Evolutionary conservation across 768 basidiomycete genomes (phyloP).

Genomic region (Dictyophora rubrovolvata): DNA sequence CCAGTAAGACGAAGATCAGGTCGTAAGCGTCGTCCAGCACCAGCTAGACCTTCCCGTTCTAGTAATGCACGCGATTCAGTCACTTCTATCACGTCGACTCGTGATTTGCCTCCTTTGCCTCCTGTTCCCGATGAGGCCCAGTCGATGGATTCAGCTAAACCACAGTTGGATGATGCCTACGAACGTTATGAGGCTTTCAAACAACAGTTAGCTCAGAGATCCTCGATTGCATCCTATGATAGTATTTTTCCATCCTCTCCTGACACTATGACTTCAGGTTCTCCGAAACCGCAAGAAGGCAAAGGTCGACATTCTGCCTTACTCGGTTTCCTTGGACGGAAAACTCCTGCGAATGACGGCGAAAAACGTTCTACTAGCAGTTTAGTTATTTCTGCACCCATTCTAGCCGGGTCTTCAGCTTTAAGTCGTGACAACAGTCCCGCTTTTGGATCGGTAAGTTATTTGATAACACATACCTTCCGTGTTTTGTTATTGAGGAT

Average conservation of each 20-base stretch:
- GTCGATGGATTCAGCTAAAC: not conserved
- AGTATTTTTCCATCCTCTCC: constrained; percentile 7
- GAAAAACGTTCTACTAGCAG: constrained; percentile 26
- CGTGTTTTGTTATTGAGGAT: not conserved
- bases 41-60: constrained; percentile 33
- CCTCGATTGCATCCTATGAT: constrained; percentile 47
- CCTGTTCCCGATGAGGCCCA: constrained; percentile 27
- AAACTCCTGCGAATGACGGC: constrained; percentile 40
- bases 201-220: constrained; percentile 33
- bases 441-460: constrained; percentile 55
- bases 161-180: constrained; percentile 69
- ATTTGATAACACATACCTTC: constrained; percentile 3
- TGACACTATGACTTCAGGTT: constrained; percentile 29
- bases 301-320: constrained; percentile 36
- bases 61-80: constrained; percentile 7
- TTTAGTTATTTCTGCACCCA: constrained; percentile 50
- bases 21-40: constrained; percentile 36
- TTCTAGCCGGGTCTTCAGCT: constrained; percentile 21
- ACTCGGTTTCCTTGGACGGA: constrained; percentile 53
- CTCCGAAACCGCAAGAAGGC: constrained; percentile 21
- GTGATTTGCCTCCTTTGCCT: constrained; percentile 44
- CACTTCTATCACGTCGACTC: constrained; percentile 22
- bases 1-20: constrained; percentile 24
- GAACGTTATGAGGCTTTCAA: constrained; percentile 83
- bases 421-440: constrained; percentile 41